Evolutionary conservation across 192 early-diverging fungal genomes (phyloP), one percentile per base, ranked within the genome.

Genomic region (Backusella mclennaniae): DNA sequence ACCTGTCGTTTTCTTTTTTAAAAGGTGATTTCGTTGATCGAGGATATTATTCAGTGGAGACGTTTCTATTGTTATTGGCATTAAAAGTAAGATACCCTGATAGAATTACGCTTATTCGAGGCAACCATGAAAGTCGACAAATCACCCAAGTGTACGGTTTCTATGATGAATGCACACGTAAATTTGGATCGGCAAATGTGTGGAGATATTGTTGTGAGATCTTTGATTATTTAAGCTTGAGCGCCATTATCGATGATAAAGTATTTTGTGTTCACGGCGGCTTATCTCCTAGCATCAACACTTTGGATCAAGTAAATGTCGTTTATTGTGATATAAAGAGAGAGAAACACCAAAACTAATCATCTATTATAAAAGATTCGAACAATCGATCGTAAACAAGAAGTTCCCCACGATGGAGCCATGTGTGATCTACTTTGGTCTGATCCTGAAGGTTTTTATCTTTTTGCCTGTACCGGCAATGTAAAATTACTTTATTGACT

Each of bases 121-220:
- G 96, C 77, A 98, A 98, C 87, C 95, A 97, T 85, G 95, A 97
- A 84, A 91, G 89, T 67, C 80, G 95, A 75, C 96, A 98, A 82
- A 96, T 97, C 74, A 98, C 95, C n/a, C 97, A 98, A 84, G 96
- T 99, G 26, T 99, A 99, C 82, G 96, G 96, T 66, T 97, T 99
- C 79, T 98, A 99, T 81, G 97, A 99, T 81, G 96, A 98, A 79
- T 98, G 96, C 82, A 84, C 97, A 84, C 90, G 95, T 75, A 98
- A 98, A 84, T 98, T 95, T 86, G 98, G 96, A 29, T 96, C 96
- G 14, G 93, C 94, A 21, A 97, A 96, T 79, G 96, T 98, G 33
- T 99, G 96, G 96, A 89, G 95, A 80, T 96, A 96, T 79, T 99
- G 97, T 84, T 98, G 96, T 70, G 96, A 99, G 80, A 91, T 99